Base-by-base conservation (phyloP, 352 stramenopile genomes). In the Pythium monospermum region DNA sequence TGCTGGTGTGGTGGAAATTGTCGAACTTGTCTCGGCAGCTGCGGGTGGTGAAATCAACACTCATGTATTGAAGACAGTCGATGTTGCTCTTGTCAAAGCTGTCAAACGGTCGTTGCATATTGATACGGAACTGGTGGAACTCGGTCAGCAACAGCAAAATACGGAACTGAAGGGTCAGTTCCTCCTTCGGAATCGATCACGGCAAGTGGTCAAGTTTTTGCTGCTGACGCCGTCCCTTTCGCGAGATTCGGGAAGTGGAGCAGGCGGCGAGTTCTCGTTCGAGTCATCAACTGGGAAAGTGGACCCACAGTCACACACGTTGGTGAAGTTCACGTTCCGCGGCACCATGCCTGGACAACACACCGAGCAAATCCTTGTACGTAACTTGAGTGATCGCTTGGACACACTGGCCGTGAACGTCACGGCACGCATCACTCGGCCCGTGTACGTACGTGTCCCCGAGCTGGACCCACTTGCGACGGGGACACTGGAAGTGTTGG, bases 401-500 rank as follows among this genome's bases (percentile, higher is more conserved):
- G 81, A 95, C 49, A 87, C 76, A 15, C 83, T 78, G 15, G 62
- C 76, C 5, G 54, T 94, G 28, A 87, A 68, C 22, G 50, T 95
- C 10, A 70, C 58, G 8, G 64, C 87, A 45, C 77, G 76, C 13
- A 69, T 95, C 37, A 86, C 78, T 5, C 66, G 83, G 11, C 85
- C 85, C 23, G 83, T 95, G 1, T 94, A 94, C 53, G 79, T 95
- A 28, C 72, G 83, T 4, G 78, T 95, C 33, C 85, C 83, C 15
- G 83, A 91, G 47, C 62, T 95, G 36, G 85, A 95, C 48, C 73
- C 69, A 16, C 73, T 88, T 52, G 64, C 71, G 11, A 95, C 83
- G 1, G 85, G 85, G 1, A 76, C 78, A 7, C 57, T 95, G 12
- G 64, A 90, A 16, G 65, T 91, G 45, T 54, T 95, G 6, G 68